Conservation (phyloP, 768 basidiomycete species). For the Auricularia sp. region DNA sequence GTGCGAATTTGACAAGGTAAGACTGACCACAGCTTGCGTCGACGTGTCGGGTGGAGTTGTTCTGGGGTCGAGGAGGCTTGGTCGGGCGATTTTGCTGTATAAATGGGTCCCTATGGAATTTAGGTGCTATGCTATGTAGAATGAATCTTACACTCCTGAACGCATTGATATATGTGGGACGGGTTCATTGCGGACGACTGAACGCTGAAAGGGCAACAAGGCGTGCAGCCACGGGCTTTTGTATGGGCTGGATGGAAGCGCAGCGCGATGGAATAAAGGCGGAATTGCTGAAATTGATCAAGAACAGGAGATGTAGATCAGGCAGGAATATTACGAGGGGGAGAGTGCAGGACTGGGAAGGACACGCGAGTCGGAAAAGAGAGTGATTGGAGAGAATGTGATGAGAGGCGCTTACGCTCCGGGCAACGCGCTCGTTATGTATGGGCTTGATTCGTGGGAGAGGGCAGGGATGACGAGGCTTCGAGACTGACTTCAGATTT, state of each 20-base stretch:
- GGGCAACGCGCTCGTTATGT: background rate
- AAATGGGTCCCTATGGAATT: background rate
- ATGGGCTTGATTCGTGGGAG: background rate
- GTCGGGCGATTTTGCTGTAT: background rate
- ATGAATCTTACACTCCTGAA: background rate
- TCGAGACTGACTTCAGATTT: conserved; percentile 40
- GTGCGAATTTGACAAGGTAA: background rate
- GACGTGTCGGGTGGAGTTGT: background rate
- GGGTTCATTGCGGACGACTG: background rate
- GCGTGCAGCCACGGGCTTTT: too few species aligned
- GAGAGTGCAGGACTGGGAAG: background rate
- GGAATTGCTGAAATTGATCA: background rate
- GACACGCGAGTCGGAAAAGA: background rate
- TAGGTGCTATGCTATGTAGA: background rate
- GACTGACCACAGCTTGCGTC: background rate
- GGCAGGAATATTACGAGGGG: background rate
- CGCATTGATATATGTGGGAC: background rate
- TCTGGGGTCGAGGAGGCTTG: background rate
- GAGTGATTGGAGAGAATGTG: background rate
- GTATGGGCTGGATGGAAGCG: too few species aligned
- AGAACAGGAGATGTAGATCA: background rate
- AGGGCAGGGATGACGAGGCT: background rate
- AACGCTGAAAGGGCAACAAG: too few species aligned
- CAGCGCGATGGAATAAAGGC: background rate
- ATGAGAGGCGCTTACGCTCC: background rate